These are phyloP conservation scores for Punica granatum DNA, from an alignment of 345 rosid species.

Conservation along the genomic window DNA sequence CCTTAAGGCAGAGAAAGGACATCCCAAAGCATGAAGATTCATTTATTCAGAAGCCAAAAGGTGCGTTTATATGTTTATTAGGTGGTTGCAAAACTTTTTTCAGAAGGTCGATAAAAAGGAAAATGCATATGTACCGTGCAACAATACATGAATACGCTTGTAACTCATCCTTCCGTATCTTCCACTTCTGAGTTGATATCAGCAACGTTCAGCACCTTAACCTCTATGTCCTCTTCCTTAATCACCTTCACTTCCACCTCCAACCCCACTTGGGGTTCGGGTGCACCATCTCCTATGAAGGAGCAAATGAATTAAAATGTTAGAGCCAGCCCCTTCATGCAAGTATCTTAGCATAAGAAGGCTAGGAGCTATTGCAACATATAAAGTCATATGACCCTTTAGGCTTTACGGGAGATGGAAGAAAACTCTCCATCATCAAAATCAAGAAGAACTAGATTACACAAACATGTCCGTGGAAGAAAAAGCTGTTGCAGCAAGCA, in stretches of 20 bases:
- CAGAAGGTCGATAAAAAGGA: neutral
- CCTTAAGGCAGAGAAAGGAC: neutral
- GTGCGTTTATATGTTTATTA: neutral
- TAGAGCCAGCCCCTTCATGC: neutral
- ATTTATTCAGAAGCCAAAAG: neutral
- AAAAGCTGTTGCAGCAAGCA: neutral
- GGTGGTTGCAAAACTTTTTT: neutral
- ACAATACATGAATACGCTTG: neutral
- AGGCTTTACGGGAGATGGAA: neutral
- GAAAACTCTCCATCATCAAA: neutral
- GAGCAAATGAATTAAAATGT: neutral
- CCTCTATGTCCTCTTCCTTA: neutral
- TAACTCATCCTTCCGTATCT: neutral
- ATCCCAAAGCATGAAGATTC: neutral
- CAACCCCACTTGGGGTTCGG: neutral
- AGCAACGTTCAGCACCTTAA: neutral
- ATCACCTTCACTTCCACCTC: constrained; percentile 1
- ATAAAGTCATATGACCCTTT: neutral
- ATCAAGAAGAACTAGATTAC: neutral
- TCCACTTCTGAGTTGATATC: neutral
- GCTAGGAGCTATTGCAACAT: neutral
- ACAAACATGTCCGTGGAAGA: neutral
- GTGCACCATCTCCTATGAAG: constrained; percentile 1
- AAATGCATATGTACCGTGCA: neutral
- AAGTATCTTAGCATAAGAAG: neutral